Percentiles rank a stretch among this genome's conserved stretches.
Evolutionary conservation across 495 filamentous ascomycete genomes (phyloP).

Genomic region (Daldinia bambusicola): DNA sequence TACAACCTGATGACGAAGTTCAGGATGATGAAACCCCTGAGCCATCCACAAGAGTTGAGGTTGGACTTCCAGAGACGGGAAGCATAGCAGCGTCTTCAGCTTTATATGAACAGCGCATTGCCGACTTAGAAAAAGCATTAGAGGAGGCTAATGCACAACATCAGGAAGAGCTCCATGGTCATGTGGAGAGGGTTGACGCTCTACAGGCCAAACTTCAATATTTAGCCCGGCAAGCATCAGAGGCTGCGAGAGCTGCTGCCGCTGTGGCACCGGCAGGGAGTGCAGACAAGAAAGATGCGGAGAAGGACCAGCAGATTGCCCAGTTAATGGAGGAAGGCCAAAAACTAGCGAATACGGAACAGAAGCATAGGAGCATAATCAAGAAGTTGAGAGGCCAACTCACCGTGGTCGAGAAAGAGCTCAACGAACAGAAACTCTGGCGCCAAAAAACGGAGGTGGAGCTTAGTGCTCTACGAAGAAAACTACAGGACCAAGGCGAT

Average conservation of each 20-base stretch:
- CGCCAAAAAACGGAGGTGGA: slow-evolving; percentile 76
- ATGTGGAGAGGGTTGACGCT: slow-evolving; percentile 91
- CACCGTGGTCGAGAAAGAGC: slow-evolving; percentile 70
- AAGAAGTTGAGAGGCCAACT: slow-evolving; percentile 79
- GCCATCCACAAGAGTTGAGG: slow-evolving; percentile 5
- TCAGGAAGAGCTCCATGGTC: slow-evolving; percentile 82
- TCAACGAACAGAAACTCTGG: slow-evolving; percentile 68
- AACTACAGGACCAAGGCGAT: slow-evolving; percentile 70
- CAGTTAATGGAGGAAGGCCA: slow-evolving; percentile 92
- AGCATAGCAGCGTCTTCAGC: slow-evolving; percentile 11
- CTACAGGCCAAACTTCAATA: slow-evolving; percentile 90
- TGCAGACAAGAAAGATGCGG: slow-evolving; percentile 78
- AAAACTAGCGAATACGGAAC: slow-evolving; percentile 83
- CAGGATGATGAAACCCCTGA: background rate
- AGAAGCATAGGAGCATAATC: slow-evolving; percentile 82
- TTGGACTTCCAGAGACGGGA: background rate
- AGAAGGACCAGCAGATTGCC: slow-evolving; percentile 90
- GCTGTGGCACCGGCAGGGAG: slow-evolving; percentile 69
- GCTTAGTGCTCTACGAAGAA: slow-evolving; percentile 64
- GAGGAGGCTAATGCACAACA: slow-evolving; percentile 70
- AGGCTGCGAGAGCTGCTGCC: slow-evolving; percentile 72
- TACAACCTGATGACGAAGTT: slow-evolving; percentile 14
- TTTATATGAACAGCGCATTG: slow-evolving; percentile 53
- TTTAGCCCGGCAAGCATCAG: slow-evolving; percentile 79
- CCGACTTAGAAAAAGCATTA: slow-evolving; percentile 65